Evolutionary conservation across 352 stramenopile genomes (phyloP).

Genomic region (Globisporangium irregulare): DNA sequence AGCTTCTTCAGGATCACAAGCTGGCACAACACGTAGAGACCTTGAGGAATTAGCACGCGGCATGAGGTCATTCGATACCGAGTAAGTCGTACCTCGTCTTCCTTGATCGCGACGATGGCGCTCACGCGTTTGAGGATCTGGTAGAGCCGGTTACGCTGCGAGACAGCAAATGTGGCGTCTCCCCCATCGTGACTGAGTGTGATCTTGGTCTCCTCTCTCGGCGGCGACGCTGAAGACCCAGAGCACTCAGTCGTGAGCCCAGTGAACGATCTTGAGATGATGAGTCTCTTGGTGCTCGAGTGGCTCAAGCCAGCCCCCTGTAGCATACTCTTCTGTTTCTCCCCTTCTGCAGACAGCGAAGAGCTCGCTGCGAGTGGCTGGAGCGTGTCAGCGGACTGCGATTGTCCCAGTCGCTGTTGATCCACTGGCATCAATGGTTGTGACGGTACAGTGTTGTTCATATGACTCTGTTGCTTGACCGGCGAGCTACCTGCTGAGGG

Average conservation of each 20-base stretch:
- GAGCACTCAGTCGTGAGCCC: background rate
- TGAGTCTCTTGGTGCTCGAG: constrained; percentile 10
- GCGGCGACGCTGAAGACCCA: constrained; percentile 20
- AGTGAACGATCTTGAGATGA: constrained; percentile 5
- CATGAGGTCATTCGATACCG: too few species aligned
- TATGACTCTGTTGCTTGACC: background rate
- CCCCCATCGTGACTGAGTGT: constrained; percentile 37
- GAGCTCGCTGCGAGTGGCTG: background rate
- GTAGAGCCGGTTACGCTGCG: constrained; percentile 57
- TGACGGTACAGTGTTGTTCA: background rate
- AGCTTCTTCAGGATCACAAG: constrained; percentile 68
- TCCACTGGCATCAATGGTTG: background rate
- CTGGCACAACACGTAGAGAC: constrained; percentile 15
- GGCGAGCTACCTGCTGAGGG: background rate
- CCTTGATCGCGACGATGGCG: constrained; percentile 35
- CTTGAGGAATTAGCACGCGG: background rate
- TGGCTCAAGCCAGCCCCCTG: background rate
- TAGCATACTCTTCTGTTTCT: background rate
- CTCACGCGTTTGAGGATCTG: constrained; percentile 62
- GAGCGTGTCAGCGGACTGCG: constrained; percentile 2
- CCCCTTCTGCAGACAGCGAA: background rate
- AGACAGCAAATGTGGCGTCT: constrained; percentile 37
- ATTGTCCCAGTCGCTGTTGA: background rate
- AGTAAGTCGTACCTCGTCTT: constrained; percentile 44
- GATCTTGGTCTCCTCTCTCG: constrained; percentile 54